Conservation (phyloP, 495 filamentous ascomycete species). For the Lasiosphaeria ovina region DNA sequence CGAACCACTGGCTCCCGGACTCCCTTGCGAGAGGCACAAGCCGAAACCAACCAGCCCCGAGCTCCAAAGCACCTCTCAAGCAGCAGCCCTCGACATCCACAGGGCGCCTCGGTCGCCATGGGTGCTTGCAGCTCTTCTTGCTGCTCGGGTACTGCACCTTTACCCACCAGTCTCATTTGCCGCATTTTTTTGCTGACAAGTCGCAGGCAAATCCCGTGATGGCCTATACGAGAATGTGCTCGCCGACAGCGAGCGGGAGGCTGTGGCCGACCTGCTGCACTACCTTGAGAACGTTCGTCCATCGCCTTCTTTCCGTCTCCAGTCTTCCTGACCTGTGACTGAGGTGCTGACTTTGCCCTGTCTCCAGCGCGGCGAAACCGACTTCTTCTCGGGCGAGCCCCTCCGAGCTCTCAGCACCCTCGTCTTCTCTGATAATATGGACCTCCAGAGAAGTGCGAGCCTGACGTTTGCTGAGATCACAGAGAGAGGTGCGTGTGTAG, state of each 20-base stretch:
- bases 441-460: conserved; percentile 94
- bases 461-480: conserved; percentile 99
- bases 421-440: conserved; percentile 98
- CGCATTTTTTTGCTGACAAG: conserved; percentile 6
- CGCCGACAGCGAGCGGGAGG: conserved; percentile 94
- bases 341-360: conserved; percentile 17
- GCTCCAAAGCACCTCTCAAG: conserved; percentile 8
- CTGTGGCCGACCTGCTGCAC: conserved; percentile 89
- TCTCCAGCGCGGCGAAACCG: conserved; percentile 79
- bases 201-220: conserved; percentile 81
- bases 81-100: conserved; percentile 4
- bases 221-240: conserved; percentile 93
- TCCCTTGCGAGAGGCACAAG: conserved; percentile 7
- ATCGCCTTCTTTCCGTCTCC: conserved; percentile 5
- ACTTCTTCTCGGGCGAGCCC: conserved; percentile 98
- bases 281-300: conserved; percentile 88
- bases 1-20: not conserved
- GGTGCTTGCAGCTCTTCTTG: conserved; percentile 41
- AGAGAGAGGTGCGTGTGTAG: conserved; percentile 73
- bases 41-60: conserved; percentile 8
- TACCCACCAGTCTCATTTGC: not conserved
- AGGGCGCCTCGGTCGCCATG: conserved; percentile 27
- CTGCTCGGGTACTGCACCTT: conserved; percentile 36
- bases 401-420: conserved; percentile 90
- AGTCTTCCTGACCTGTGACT: not conserved